phyloP scores from a whole-genome alignment of 2,329 filamentous ascomycete genomes.

The Botryotinia narcissicola region DNA sequence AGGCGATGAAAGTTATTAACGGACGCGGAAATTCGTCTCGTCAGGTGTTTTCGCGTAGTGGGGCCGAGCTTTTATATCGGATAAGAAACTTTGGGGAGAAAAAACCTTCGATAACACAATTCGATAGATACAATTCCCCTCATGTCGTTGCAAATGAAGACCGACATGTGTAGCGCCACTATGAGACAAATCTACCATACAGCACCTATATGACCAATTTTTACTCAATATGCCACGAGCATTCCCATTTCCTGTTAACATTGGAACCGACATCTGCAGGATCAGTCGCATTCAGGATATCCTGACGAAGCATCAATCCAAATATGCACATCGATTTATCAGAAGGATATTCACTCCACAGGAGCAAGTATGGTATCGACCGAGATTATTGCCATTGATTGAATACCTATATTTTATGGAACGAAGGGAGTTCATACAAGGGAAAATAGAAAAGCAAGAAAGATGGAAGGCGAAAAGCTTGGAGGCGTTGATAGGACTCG shows the following conservation, averaged over 20 bases:
- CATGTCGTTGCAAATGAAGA: neutral
- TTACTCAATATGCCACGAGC: conserved; percentile 33
- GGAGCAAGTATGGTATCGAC: conserved; percentile 5
- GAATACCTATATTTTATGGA: neutral
- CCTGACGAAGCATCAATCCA: conserved; percentile 15
- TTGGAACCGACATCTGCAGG: conserved; percentile 79
- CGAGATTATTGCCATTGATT: conserved; percentile 8
- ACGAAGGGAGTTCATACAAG: conserved; percentile 4
- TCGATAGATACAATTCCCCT: neutral
- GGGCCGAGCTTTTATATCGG: conserved; percentile 5
- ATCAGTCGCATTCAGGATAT: conserved; percentile 56
- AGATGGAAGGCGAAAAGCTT: conserved; percentile 1
- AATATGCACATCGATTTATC: conserved; percentile 21
- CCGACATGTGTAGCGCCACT: neutral
- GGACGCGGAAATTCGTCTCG: neutral
- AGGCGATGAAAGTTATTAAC: neutral
- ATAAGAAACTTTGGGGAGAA: neutral
- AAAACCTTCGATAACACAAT: neutral
- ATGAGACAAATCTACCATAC: conserved; percentile 1
- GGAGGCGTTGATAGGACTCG: conserved; percentile 10
- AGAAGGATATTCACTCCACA: conserved; percentile 22
- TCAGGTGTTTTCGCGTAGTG: neutral
- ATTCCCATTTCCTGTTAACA: conserved; percentile 64
- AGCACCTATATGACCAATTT: conserved; percentile 12
- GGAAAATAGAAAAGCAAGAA: conserved; percentile 2